phyloP scores from a whole-genome alignment of 1,139 yeast genomes.

The Blastobotrys indianensis region DNA sequence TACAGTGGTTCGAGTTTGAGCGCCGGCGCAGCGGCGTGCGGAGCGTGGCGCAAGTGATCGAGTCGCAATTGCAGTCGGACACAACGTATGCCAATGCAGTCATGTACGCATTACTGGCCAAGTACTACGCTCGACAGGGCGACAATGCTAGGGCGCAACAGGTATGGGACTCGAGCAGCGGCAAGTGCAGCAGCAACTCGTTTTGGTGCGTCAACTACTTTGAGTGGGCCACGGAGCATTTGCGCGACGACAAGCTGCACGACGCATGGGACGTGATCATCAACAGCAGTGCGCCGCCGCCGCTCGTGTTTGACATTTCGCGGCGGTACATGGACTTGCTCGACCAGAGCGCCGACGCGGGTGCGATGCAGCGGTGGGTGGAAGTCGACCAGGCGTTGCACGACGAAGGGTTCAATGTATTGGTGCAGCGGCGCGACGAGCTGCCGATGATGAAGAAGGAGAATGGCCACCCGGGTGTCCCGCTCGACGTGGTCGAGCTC shows the following conservation, averaged over 20 bases:
- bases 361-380: slow-evolving; percentile 26
- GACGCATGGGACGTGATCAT: slow-evolving; percentile 19
- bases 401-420: slow-evolving; percentile 9
- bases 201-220: slow-evolving; percentile 23
- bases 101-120: too few relatives aligned
- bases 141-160: too few relatives aligned
- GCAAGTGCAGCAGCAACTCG: neutral
- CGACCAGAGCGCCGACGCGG: slow-evolving; percentile 21
- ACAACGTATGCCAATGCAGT: too few relatives aligned
- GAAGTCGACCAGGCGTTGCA: slow-evolving; percentile 30
- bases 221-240: slow-evolving; percentile 27
- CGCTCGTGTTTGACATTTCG: slow-evolving; percentile 27
- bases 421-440: slow-evolving; percentile 11
- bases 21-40: too few relatives aligned
- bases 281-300: slow-evolving; percentile 28
- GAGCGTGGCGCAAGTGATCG: too few relatives aligned
- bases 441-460: slow-evolving; percentile 22
- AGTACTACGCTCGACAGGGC: too few relatives aligned
- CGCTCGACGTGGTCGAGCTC: slow-evolving; percentile 19
- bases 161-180: too few relatives aligned
- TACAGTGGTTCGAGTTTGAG: too few relatives aligned
- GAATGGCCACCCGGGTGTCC: slow-evolving; percentile 34
- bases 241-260: slow-evolving; percentile 9
- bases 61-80: too few relatives aligned
- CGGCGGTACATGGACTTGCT: slow-evolving; percentile 29